Evolutionary conservation across 352 stramenopile genomes (phyloP).

Genomic region (Phytophthora cryptogea): DNA sequence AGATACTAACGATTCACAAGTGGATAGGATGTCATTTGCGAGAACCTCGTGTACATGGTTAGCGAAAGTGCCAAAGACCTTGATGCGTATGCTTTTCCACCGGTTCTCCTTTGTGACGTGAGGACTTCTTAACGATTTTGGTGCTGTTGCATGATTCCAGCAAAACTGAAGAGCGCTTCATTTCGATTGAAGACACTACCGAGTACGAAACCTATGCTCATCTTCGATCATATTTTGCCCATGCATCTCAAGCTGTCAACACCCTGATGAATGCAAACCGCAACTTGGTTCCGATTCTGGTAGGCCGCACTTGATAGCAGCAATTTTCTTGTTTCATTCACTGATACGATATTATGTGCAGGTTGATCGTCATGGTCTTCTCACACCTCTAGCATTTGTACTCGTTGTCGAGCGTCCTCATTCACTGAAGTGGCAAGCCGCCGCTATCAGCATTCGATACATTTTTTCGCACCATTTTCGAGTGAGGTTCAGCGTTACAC

Average conservation of each 20-base stretch:
- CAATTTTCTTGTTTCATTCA: conserved; percentile 2
- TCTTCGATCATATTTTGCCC: conserved; percentile 55
- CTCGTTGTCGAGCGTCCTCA: conserved; percentile 52
- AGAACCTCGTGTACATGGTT: conserved; percentile 40
- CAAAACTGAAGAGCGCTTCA: conserved; percentile 45
- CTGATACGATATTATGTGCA: conserved; percentile 14
- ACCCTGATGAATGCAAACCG: conserved; percentile 55
- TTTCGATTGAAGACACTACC: conserved; percentile 38
- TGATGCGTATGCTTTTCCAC: conserved; percentile 36
- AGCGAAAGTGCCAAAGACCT: conserved; percentile 39
- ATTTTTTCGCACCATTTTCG: conserved; percentile 38
- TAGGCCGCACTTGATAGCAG: conserved; percentile 13
- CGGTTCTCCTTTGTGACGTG: neutral
- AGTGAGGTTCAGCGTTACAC: conserved; percentile 14
- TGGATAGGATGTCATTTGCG: conserved; percentile 44
- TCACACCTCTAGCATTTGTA: conserved; percentile 63
- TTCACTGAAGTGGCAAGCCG: conserved; percentile 70
- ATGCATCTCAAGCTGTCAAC: conserved; percentile 49
- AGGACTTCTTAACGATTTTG: conserved; percentile 1
- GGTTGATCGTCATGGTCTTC: conserved; percentile 41
- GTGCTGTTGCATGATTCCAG: conserved; percentile 4
- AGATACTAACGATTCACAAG: neutral
- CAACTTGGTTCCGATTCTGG: conserved; percentile 44
- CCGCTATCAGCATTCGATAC: conserved; percentile 53
- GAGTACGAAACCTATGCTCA: conserved; percentile 65